Evolutionary conservation across 148 eudicot genomes (phyloP).

Genomic region (Chenopodium berlandieri): DNA sequence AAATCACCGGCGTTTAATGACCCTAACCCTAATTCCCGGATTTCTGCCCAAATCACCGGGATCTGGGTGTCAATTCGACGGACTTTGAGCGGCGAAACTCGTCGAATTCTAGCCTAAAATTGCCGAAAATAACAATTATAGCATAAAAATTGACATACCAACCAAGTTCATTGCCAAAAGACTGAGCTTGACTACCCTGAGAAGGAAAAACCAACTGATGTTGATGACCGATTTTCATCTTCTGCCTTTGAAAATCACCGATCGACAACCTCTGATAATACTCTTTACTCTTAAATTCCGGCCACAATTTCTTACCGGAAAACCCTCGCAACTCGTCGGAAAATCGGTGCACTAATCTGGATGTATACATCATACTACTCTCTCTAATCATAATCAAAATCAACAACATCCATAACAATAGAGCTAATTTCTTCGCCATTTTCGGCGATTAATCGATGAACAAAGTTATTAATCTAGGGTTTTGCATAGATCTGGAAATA

Average conservation of each 20-base stretch:
- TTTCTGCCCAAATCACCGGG: no score
- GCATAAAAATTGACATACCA: constrained; percentile 43
- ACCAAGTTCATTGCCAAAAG: constrained; percentile 82
- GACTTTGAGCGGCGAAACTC: no score
- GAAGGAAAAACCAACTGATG: constrained; percentile 55
- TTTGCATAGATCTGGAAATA: constrained; percentile 1
- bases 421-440: not conserved
- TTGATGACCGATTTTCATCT: constrained; percentile 51
- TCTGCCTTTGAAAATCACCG: constrained; percentile 65
- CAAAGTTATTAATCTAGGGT: not conserved
- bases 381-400: no score
- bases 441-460: not conserved
- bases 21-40: no score
- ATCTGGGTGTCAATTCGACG: no score
- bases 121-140: constrained; percentile 2
- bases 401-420: no score
- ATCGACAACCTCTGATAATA: constrained; percentile 50
- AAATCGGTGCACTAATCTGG: constrained; percentile 54
- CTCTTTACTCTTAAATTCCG: constrained; percentile 52
- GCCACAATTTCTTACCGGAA: constrained; percentile 59
- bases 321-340: constrained; percentile 56
- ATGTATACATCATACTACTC: no score
- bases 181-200: constrained; percentile 50
- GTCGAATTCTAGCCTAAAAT: no score
- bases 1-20: no score